Base-by-base conservation (phyloP, 768 basidiomycete genomes). In the Boletus tomentosulus region DNA sequence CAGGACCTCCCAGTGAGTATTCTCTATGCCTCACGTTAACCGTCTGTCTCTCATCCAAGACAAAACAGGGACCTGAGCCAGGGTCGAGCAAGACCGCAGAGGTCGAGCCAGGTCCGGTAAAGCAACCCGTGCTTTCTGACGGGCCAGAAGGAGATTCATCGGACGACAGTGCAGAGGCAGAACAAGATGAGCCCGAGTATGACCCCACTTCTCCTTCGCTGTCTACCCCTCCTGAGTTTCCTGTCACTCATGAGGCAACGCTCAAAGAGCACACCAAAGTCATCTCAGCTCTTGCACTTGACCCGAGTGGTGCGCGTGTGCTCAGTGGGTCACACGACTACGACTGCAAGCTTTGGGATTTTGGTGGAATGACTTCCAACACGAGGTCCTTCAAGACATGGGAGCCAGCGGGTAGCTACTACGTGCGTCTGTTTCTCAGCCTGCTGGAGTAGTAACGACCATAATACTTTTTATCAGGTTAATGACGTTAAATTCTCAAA, bases 321-420 rank as follows among this genome's bases (percentile, higher is more conserved):
- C 73, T 91, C 16, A 89, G 92, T 9, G 97, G 97, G 15, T 92
- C 92, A 19, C 88, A 98, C 73, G 97, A 99, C 69, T 98, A 98
- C 66, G 97, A 99, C 71, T 86, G 89, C 71, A 98, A 98, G 74
- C 71, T 99, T 50, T 99, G 96, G 95, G 97, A 99, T 72, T 98
- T 98, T 71, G 96, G 96, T 62, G 97, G 97, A 15, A 99, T 99
- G 97, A 89, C 91, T 65, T 75, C 78, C 57, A 75, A 84, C 58
- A 85, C 87, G 71, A 92, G 92, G 71, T 95, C 97, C 15, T 98
- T 99, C 82, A 90, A 95, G 74, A 90, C 83, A 60, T 98, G 90
- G 85, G 97, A 99, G 68, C 90, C 94, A 57, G 86, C 89, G 55
- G 93, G 91, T 58, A 91, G 86, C 62, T 97, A 97, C 71, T 86